phyloP scores from a whole-genome alignment of 164 flowering plant species.

The Tetracentron sinense region DNA sequence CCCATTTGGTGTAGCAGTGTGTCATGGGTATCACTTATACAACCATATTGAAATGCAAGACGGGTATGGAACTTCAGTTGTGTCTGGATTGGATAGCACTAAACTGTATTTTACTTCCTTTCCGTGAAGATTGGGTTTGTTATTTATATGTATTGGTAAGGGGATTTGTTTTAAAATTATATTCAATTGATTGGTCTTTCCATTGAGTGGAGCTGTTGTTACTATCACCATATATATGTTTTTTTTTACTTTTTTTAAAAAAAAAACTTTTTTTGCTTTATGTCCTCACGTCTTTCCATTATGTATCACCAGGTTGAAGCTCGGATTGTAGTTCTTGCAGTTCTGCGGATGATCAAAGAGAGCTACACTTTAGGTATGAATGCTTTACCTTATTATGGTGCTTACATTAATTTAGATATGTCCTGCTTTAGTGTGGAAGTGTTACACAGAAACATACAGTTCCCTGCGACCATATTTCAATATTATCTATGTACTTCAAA shows the following conservation, averaged over 20 bases:
- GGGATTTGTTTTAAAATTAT: too few relatives aligned
- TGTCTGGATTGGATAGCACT: neutral
- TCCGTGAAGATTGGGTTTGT: neutral
- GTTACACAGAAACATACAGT: neutral
- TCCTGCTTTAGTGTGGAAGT: neutral
- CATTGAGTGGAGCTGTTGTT: neutral
- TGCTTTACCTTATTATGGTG: neutral
- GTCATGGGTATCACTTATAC: neutral
- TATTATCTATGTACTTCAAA: neutral
- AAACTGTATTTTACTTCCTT: neutral
- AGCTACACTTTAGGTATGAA: constrained; percentile 48
- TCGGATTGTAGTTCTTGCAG: constrained; percentile 84
- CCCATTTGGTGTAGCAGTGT: neutral
- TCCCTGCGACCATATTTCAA: neutral
- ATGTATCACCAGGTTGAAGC: constrained; percentile 71
- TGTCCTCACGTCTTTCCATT: constrained; percentile 1
- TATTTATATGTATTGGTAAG: too few relatives aligned
- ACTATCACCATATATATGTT: too few relatives aligned
- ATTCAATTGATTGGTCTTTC: too few relatives aligned
- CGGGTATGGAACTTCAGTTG: neutral
- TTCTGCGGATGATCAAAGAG: constrained; percentile 77
- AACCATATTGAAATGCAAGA: neutral
- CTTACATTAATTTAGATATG: neutral
- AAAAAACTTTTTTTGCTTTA: neutral
- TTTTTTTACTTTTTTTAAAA: too few relatives aligned